Evolutionary conservation across 179 eudicot species (phyloP), one percentile per base, ranked within the genome.

Genomic region (Carnegiea gigantea): DNA sequence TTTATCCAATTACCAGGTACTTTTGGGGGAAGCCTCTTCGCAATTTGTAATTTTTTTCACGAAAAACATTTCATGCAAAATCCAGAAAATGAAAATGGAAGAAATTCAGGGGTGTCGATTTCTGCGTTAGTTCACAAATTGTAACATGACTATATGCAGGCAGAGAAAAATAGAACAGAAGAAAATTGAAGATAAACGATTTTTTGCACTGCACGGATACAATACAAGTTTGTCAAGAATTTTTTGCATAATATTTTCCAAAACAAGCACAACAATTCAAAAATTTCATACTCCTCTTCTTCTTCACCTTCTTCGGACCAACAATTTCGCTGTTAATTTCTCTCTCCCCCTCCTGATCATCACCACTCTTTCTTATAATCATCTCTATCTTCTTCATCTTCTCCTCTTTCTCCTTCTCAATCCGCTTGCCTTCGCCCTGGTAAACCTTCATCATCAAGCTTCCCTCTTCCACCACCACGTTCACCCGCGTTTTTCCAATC

Each of bases 251-350:
- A 70, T 26, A 70, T 70, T 70, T 70, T 33, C 44, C 44, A 70
- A 46, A 70, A 70, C 73, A 70, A 36, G 44, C 73, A 70, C 73
- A 70, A 36, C 33, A 70, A 70, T 44, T 70, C 73, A 70, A 36
- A 13, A 70, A 70, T 18, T 15, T 70, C 21, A 14, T 70, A 18
- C 73, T 70, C 46, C 38, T 67, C 71, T 6, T 70, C 73, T 70
- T 70, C 73, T 70, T 70, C 73, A 70, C 13, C 73, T 70, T 70
- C 44, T 36, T 14, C 20, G 73, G 44, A 4, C 44, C 23, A 33
- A 18, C 73, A 70, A 70, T 70, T 15, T 70, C 44, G 12, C 72
- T 21, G 4, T 28, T 40, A 40, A 40, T 26, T 70, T 70, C 73
- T 70, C 73, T 70, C n/a, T 70, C 73, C 44, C 14, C n/a, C 11